Evolutionary conservation across 2,329 filamentous ascomycete genomes (phyloP).

Genomic region (Lizonia empirigonia): DNA sequence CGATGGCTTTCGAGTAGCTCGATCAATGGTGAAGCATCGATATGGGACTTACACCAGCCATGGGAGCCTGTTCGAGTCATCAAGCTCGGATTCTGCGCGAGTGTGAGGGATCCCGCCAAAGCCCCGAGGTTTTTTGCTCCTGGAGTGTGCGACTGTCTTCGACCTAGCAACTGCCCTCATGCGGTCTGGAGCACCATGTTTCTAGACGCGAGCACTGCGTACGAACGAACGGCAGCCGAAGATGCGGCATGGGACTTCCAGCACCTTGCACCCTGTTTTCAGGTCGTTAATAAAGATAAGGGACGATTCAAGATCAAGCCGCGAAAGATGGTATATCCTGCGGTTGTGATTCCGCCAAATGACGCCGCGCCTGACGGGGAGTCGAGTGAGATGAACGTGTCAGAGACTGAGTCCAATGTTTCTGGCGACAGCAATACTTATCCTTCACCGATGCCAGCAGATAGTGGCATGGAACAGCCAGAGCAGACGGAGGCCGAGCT

Average conservation of each 20-base stretch:
- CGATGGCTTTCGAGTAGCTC: conserved; percentile 64
- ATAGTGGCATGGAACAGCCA: not conserved
- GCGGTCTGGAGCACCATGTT: conserved; percentile 39
- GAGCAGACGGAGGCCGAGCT: not conserved
- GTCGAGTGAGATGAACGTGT: conserved; percentile 12
- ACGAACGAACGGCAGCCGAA: conserved; percentile 11
- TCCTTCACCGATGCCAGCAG: not conserved
- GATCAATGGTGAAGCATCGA: conserved; percentile 56
- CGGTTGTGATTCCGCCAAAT: not conserved
- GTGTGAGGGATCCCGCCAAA: conserved; percentile 11
- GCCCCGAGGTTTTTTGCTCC: conserved; percentile 13
- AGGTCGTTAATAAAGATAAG: conserved; percentile 16
- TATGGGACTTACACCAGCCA: conserved; percentile 53
- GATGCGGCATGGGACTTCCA: not conserved
- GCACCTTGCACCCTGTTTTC: conserved; percentile 12
- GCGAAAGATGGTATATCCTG: not conserved
- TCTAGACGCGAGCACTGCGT: conserved; percentile 35
- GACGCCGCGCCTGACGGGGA: not conserved
- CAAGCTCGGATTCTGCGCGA: conserved; percentile 34
- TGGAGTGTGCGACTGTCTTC: conserved; percentile 22
- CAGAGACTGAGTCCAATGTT: conserved; percentile 1
- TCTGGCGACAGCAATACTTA: not conserved
- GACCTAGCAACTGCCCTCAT: conserved; percentile 23
- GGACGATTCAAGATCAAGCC: conserved; percentile 11
- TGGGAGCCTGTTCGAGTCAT: conserved; percentile 23